These are phyloP conservation scores for Colletotrichum musae DNA, from an alignment of 2,329 filamentous ascomycete genomes.

Conservation along the genomic window DNA sequence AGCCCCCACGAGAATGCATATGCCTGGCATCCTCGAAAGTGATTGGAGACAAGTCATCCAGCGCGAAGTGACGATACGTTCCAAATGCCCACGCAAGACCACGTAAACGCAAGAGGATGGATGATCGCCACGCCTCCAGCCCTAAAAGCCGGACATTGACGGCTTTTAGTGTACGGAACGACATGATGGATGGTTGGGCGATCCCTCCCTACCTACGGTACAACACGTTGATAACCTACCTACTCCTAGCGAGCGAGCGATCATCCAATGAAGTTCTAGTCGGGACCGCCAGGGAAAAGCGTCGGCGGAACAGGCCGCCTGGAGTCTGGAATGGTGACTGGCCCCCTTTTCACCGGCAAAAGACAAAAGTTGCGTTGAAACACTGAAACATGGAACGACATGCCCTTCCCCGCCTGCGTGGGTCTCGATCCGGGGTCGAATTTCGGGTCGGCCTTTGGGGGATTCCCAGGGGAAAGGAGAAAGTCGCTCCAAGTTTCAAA, in stretches of 20 bases:
- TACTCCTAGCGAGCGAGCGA: neutral
- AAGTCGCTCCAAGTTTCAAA: constrained; percentile 25
- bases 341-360: constrained; percentile 25
- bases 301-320: constrained; percentile 17
- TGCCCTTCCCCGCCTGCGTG: constrained; percentile 28
- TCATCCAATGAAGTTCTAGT: constrained; percentile 15
- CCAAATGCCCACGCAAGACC: constrained; percentile 7
- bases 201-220: neutral
- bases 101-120: constrained; percentile 7
- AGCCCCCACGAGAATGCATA: constrained; percentile 4
- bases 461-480: constrained; percentile 8
- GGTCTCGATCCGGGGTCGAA: constrained; percentile 37
- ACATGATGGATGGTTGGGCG: constrained; percentile 1
- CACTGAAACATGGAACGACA: constrained; percentile 41
- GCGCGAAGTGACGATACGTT: constrained; percentile 9
- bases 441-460: constrained; percentile 26
- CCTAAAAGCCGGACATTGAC: neutral
- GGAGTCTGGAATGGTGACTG: constrained; percentile 32
- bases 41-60: constrained; percentile 13
- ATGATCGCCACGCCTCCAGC: constrained; percentile 5
- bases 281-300: constrained; percentile 1
- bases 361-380: constrained; percentile 36
- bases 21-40: constrained; percentile 1
- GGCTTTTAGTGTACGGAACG: neutral
- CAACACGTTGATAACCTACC: neutral